Conservation (phyloP, 1,284 basidiomycete species). For the Schizophyllum amplum region DNA sequence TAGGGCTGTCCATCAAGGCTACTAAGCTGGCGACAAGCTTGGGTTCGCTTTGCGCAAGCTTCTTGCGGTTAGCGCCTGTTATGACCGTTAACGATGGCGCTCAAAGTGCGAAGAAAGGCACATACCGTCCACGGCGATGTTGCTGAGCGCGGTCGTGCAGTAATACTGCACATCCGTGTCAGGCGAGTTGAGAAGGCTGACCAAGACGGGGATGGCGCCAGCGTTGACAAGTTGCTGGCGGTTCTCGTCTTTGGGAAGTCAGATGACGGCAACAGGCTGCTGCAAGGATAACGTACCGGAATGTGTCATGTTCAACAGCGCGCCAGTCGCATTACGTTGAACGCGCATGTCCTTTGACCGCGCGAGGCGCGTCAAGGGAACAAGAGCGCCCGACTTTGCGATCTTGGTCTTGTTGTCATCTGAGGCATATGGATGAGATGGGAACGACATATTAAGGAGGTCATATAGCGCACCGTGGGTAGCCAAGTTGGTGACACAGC, state of each 20-base stretch:
- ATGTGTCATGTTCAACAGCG: slow-evolving; percentile 98
- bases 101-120: slow-evolving; percentile 2
- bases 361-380: slow-evolving; percentile 93
- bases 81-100: slow-evolving; percentile 5
- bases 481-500: slow-evolving; percentile 97
- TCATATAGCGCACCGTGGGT: slow-evolving; percentile 73
- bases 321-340: slow-evolving; percentile 97
- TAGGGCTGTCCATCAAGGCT: slow-evolving; percentile 94
- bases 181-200: slow-evolving; percentile 90
- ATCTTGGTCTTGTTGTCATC: slow-evolving; percentile 99
- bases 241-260: slow-evolving; percentile 75
- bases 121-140: slow-evolving; percentile 94
- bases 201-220: slow-evolving; percentile 96
- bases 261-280: slow-evolving; percentile 4
- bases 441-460: slow-evolving; percentile 6
- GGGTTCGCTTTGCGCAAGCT: slow-evolving; percentile 91
- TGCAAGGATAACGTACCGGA: slow-evolving; percentile 53
- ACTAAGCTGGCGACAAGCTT: slow-evolving; percentile 94
- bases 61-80: slow-evolving; percentile 83
- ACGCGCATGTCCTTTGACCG: slow-evolving; percentile 99
- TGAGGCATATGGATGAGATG: slow-evolving; percentile 18
- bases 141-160: slow-evolving; percentile 97
- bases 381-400: slow-evolving; percentile 96
- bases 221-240: slow-evolving; percentile 98
- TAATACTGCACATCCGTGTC: slow-evolving; percentile 99